Evolutionary conservation across 23 red algal genomes (phyloP).

Genomic region (Porphyridium purpureum): DNA sequence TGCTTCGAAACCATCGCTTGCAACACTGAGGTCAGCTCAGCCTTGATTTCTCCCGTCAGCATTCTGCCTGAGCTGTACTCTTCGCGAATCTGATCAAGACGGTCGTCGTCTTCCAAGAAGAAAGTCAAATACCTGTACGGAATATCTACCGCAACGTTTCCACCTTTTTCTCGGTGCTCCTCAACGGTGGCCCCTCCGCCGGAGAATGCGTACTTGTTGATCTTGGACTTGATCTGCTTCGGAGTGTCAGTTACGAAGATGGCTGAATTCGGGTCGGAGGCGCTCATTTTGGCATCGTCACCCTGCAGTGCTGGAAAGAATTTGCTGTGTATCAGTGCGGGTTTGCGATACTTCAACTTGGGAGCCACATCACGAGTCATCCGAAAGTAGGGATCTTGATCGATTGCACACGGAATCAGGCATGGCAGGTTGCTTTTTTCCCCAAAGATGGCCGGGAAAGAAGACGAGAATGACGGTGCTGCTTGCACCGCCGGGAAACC

Average conservation of each 20-base stretch:
- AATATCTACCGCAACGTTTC: slow-evolving; percentile 59
- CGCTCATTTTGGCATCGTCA: slow-evolving; percentile 90
- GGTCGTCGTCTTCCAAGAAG: slow-evolving; percentile 79
- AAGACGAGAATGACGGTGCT: slow-evolving; percentile 72
- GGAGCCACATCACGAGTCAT: slow-evolving; percentile 84
- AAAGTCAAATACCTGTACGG: slow-evolving; percentile 87
- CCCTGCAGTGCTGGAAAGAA: slow-evolving; percentile 98
- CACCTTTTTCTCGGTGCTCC: slow-evolving; percentile 79
- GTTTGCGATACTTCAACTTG: slow-evolving; percentile 44
- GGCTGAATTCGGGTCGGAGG: slow-evolving; percentile 41
- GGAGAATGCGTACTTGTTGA: slow-evolving; percentile 97
- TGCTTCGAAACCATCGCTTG: slow-evolving; percentile 56
- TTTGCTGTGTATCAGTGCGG: slow-evolving; percentile 90
- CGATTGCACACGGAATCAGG: slow-evolving; percentile 92
- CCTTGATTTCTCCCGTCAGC: slow-evolving; percentile 94
- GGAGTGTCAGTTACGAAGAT: slow-evolving; percentile 85
- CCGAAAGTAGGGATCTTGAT: slow-evolving; percentile 97
- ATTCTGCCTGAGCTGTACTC: slow-evolving; percentile 65
- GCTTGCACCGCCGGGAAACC: slow-evolving; percentile 93
- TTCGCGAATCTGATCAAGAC: slow-evolving; percentile 43
- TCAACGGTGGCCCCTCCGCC: slow-evolving; percentile 88
- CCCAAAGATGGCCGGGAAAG: slow-evolving; percentile 65
- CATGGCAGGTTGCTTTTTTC: slow-evolving; percentile 43
- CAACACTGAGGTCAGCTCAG: slow-evolving; percentile 46
- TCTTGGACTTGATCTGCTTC: slow-evolving; percentile 73